A percentile compares a stretch with the other conserved stretches of the same genome.
Conservation (phyloP, 176 grass and related monocot species). For the Carex myosuroides region DNA sequence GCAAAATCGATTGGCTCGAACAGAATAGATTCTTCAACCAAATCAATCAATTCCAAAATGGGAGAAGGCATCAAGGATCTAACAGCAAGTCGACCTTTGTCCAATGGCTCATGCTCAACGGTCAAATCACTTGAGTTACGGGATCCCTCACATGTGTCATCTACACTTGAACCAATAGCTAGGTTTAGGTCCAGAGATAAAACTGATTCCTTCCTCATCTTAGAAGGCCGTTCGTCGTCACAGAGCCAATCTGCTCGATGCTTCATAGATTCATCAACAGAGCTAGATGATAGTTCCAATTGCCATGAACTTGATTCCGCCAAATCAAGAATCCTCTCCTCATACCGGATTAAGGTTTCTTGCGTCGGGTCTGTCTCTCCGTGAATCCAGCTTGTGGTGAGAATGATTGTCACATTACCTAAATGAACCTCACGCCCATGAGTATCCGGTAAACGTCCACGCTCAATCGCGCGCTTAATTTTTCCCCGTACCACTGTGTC, state of each 20-base stretch:
- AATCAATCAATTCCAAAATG: slow-evolving; percentile 41
- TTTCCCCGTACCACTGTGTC: slow-evolving; percentile 53
- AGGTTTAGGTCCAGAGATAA: slow-evolving; percentile 86
- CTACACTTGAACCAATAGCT: slow-evolving; percentile 35
- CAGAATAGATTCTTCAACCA: slow-evolving; percentile 60
- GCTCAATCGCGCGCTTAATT: slow-evolving; percentile 79
- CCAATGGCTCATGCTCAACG: slow-evolving; percentile 63
- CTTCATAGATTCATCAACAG: slow-evolving; percentile 43
- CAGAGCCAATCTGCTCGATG: slow-evolving; percentile 66
- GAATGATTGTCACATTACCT: slow-evolving; percentile 74
- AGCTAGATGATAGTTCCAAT: slow-evolving; percentile 52
- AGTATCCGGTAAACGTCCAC: slow-evolving; percentile 74
- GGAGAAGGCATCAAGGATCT: slow-evolving; percentile 41
- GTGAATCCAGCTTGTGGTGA: slow-evolving; percentile 71
- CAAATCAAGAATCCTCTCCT: slow-evolving; percentile 60
- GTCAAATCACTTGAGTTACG: slow-evolving; percentile 84
- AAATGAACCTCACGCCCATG: slow-evolving; percentile 77
- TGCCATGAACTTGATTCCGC: slow-evolving; percentile 48
- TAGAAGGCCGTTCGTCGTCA: slow-evolving; percentile 38
- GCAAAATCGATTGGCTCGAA: slow-evolving; percentile 68
- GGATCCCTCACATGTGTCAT: slow-evolving; percentile 66
- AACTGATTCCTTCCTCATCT: slow-evolving; percentile 58
- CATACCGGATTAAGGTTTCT: slow-evolving; percentile 38
- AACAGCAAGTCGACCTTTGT: slow-evolving; percentile 46
- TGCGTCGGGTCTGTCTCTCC: slow-evolving; percentile 43